Percentiles rank a stretch among this genome's conserved stretches.
Evolutionary conservation across 2,329 filamentous ascomycete species (phyloP).

Genomic region (Arthroderma uncinatum): DNA sequence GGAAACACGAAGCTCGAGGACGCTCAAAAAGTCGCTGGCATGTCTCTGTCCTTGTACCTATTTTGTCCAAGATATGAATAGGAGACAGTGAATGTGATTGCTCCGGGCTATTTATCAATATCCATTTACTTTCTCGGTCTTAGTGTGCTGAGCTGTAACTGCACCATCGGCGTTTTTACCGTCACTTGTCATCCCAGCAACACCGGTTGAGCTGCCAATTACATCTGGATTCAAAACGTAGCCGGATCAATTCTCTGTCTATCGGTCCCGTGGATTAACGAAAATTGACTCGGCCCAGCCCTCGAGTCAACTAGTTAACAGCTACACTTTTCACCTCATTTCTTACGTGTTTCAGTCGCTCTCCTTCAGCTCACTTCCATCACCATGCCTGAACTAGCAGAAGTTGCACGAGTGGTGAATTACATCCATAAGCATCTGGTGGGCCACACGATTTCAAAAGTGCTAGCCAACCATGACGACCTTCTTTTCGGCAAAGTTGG

Average conservation of each 20-base stretch:
- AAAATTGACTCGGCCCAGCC: not conserved
- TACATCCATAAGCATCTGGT: constrained; percentile 75
- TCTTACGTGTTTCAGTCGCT: not conserved
- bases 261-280: not conserved
- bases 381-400: constrained; percentile 40
- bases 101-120: not conserved
- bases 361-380: not conserved
- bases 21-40: not conserved
- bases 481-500: constrained; percentile 88
- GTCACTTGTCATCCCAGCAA: not conserved
- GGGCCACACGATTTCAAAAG: constrained; percentile 63
- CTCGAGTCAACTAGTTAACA: not conserved
- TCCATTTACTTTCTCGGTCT: not conserved
- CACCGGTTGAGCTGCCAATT: not conserved
- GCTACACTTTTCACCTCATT: not conserved
- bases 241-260: not conserved
- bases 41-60: not conserved
- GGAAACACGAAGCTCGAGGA: constrained; percentile 4
- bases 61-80: not conserved
- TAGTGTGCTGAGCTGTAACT: not conserved
- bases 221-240: not conserved
- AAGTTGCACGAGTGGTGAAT: constrained; percentile 76
- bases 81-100: not conserved
- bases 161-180: not conserved
- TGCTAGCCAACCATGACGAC: constrained; percentile 63